phyloP scores from a whole-genome alignment of 164 flowering plant genomes.

The Piper betle region DNA sequence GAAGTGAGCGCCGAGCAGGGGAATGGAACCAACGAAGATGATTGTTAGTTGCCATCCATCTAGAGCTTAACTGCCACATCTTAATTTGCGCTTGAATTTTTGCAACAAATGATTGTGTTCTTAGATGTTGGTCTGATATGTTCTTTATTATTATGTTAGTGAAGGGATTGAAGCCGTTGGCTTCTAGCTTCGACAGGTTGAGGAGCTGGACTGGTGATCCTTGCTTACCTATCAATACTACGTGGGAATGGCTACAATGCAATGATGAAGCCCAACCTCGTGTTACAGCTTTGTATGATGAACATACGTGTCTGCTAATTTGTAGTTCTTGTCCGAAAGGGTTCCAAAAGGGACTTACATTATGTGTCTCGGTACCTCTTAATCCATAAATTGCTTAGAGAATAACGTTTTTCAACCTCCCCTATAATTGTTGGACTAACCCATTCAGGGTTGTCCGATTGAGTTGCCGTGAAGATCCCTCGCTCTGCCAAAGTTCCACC shows the following conservation, averaged over 20 bases:
- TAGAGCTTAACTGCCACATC: too few relatives aligned
- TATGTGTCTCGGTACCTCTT: too few relatives aligned
- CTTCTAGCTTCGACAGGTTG: neutral
- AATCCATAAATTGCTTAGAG: too few relatives aligned
- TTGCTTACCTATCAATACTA: slow-evolving; percentile 4
- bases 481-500: too few relatives aligned
- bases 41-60: neutral
- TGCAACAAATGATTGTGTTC: neutral
- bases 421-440: neutral
- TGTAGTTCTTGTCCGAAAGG: neutral
- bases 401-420: too few relatives aligned
- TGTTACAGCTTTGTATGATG: slow-evolving; percentile 1
- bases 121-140: neutral
- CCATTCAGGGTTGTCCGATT: too few relatives aligned
- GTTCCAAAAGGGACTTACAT: too few relatives aligned
- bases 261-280: slow-evolving; percentile 1
- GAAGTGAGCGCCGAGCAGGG: neutral
- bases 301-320: neutral
- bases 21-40: neutral
- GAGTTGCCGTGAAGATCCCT: too few relatives aligned
- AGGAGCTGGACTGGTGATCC: slow-evolving; percentile 6
- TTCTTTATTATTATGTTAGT: neutral
- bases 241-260: slow-evolving; percentile 6
- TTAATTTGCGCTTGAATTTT: neutral
- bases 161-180: slow-evolving; percentile 2